A percentile compares a stretch with the other conserved stretches of the same genome.
phyloP scores from a whole-genome alignment of 352 stramenopile genomes.

The Aphanomyces cochlioides region DNA sequence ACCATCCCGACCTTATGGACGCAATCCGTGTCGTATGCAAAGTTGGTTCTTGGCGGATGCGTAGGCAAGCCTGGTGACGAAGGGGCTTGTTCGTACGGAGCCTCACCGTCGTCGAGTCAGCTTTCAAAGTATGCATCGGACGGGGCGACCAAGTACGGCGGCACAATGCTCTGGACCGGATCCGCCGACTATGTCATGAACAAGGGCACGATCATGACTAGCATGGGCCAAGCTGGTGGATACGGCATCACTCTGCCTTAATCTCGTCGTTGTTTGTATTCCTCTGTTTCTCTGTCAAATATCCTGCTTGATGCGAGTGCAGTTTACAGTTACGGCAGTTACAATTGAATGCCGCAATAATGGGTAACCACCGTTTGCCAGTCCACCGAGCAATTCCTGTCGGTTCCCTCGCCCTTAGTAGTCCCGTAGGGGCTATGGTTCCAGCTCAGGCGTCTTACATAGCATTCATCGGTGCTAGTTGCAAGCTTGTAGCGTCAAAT shows the following conservation, averaged over 20 bases:
- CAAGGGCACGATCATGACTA: background rate
- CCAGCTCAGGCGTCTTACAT: no score
- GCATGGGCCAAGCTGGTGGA: constrained; percentile 18
- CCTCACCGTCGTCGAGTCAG: constrained; percentile 5
- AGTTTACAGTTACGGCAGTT: no score
- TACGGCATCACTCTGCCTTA: background rate
- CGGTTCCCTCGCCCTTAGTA: no score
- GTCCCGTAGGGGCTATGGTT: no score
- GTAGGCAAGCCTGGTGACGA: constrained; percentile 12
- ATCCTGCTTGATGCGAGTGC: no score
- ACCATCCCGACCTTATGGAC: constrained; percentile 12
- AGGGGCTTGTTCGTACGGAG: constrained; percentile 23
- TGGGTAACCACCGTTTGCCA: no score
- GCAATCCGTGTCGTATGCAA: background rate
- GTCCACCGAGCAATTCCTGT: no score
- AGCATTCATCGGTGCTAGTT: no score
- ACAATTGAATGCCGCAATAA: no score
- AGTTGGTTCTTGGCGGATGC: constrained; percentile 23
- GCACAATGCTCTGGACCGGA: constrained; percentile 26
- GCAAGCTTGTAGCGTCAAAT: no score
- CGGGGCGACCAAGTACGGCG: constrained; percentile 18
- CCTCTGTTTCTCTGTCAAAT: no score
- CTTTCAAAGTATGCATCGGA: constrained; percentile 5
- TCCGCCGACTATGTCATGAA: constrained; percentile 8
- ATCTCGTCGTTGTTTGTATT: no score